Evolutionary conservation across 306 rosid genomes (phyloP).

Genomic region (Astragalus membranaceus): DNA sequence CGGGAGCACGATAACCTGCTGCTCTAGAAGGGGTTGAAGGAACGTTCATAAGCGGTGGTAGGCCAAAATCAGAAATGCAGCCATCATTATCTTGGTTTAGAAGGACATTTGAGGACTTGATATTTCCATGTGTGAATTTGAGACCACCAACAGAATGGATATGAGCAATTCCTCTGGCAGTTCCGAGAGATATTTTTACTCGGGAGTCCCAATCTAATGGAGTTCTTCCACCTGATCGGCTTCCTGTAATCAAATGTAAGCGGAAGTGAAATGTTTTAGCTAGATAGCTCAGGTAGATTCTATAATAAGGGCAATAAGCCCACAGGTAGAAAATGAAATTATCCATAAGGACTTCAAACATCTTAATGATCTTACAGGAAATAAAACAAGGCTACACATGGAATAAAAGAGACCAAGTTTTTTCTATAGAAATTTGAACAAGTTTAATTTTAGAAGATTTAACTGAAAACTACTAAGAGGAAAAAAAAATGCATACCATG

Average conservation of each 20-base stretch:
- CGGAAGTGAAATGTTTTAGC: neutral
- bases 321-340: too few relatives aligned
- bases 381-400: constrained; percentile 2
- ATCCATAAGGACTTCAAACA: constrained; percentile 9
- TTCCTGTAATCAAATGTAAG: constrained; percentile 44
- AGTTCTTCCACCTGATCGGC: constrained; percentile 57
- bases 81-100: constrained; percentile 69
- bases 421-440: too few relatives aligned
- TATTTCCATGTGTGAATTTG: constrained; percentile 80
- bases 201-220: constrained; percentile 81
- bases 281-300: neutral
- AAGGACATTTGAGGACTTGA: constrained; percentile 86
- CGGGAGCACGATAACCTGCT: constrained; percentile 93
- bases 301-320: neutral
- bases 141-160: constrained; percentile 78
- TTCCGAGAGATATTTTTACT: constrained; percentile 64
- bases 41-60: constrained; percentile 74
- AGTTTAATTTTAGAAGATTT: neutral
- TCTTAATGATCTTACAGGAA: neutral
- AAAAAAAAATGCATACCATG: constrained; percentile 50
- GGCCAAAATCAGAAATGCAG: constrained; percentile 82
- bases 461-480: neutral
- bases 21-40: constrained; percentile 71
- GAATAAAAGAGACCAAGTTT: neutral
- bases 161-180: constrained; percentile 82